These are phyloP conservation scores for Acacia melanoxylon DNA, from an alignment of 306 rosid species.

Conservation along the genomic window DNA sequence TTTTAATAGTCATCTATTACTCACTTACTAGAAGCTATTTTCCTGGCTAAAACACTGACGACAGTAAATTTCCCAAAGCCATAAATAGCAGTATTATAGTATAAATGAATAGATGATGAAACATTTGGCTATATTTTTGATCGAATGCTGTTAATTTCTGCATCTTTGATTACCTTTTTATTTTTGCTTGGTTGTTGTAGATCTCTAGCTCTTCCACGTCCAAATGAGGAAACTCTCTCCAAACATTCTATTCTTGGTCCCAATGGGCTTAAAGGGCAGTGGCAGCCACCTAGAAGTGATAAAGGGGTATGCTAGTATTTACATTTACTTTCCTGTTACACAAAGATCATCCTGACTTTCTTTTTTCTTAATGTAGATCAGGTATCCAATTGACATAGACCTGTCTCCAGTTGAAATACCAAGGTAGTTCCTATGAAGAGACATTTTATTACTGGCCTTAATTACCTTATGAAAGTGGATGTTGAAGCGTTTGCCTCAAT, in stretches of 20 bases:
- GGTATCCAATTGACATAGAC: constrained; percentile 79
- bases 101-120: neutral
- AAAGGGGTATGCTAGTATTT: constrained; percentile 65
- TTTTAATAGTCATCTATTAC: neutral
- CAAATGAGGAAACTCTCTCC: constrained; percentile 82
- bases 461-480: constrained; percentile 2
- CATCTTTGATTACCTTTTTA: neutral
- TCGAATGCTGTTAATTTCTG: neutral
- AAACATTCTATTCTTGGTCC: constrained; percentile 94
- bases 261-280: constrained; percentile 75
- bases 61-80: neutral
- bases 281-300: constrained; percentile 69
- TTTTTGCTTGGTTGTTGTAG: constrained; percentile 46
- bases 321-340: constrained; percentile 25
- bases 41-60: neutral
- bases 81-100: neutral
- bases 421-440: constrained; percentile 50
- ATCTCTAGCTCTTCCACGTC: constrained; percentile 60
- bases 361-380: constrained; percentile 66
- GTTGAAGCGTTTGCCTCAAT: constrained; percentile 2
- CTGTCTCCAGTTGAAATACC: constrained; percentile 69
- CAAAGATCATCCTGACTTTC: constrained; percentile 41
- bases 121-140: neutral
- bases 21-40: neutral
- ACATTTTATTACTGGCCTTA: constrained; percentile 14